Percentiles rank a stretch among this genome's conserved stretches.
phyloP scores from a whole-genome alignment of 768 basidiomycete species.

The Boletus sp. region DNA sequence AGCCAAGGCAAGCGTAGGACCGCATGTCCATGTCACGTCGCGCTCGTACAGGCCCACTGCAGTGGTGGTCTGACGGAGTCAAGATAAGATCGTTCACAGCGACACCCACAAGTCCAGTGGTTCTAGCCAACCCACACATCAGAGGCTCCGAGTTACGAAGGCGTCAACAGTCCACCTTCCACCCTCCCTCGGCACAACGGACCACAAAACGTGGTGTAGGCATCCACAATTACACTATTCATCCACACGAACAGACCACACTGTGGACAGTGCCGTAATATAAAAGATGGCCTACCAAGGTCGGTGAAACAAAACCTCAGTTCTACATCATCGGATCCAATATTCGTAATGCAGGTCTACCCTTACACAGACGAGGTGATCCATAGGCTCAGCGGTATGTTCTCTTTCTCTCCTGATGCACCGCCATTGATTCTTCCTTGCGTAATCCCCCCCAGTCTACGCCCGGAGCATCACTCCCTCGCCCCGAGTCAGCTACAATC shows the following conservation, averaged over 20 bases:
- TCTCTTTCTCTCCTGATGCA: neutral
- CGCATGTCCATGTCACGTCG: neutral
- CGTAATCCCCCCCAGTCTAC: neutral
- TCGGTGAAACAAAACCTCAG: neutral
- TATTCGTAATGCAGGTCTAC: neutral
- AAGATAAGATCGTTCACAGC: neutral
- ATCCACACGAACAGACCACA: neutral
- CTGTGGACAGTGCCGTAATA: neutral
- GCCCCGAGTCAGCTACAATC: neutral
- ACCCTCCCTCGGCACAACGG: neutral
- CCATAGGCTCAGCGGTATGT: neutral
- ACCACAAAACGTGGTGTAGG: neutral
- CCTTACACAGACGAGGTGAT: conserved; percentile 3
- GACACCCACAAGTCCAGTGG: neutral
- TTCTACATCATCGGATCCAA: neutral
- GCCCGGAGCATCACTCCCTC: neutral
- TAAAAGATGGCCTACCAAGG: neutral
- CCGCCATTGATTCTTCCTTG: neutral
- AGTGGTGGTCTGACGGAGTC: neutral
- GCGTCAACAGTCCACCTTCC: neutral
- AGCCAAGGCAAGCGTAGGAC: neutral
- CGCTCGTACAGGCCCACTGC: neutral
- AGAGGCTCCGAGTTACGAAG: no score
- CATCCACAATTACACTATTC: neutral
- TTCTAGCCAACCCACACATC: neutral